Conservation (phyloP, 371 early-diverging fungal species). For the Mortierella sp. region DNA sequence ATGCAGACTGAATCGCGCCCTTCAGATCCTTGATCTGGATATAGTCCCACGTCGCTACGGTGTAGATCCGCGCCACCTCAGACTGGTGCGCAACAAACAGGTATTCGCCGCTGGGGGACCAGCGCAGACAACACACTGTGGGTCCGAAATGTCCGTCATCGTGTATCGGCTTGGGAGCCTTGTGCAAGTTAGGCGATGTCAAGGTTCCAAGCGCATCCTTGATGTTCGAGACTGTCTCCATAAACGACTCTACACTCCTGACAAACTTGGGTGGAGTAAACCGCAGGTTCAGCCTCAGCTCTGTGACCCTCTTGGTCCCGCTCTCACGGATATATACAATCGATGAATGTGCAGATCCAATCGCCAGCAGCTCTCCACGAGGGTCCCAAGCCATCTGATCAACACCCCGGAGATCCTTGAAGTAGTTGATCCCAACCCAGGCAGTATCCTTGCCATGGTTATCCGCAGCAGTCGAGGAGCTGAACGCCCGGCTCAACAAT, state of each 20-base stretch:
- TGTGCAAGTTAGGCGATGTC: background rate
- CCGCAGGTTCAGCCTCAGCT: slow-evolving; percentile 25
- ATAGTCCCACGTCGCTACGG: slow-evolving; percentile 41
- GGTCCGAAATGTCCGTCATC: slow-evolving; percentile 29
- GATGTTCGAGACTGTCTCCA: slow-evolving; percentile 39
- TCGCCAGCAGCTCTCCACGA: slow-evolving; percentile 47
- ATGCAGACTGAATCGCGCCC: slow-evolving; percentile 43
- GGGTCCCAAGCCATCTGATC: slow-evolving; percentile 50
- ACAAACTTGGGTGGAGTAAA: slow-evolving; percentile 27
- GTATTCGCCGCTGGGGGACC: slow-evolving; percentile 49
- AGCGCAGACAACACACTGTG: slow-evolving; percentile 32
- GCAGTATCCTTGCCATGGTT: slow-evolving; percentile 46
- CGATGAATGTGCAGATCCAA: slow-evolving; percentile 37
- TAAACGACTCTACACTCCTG: slow-evolving; percentile 25
- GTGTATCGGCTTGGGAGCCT: slow-evolving; percentile 17
- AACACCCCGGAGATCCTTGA: slow-evolving; percentile 22
- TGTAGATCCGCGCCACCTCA: slow-evolving; percentile 36
- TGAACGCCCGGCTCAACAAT: slow-evolving; percentile 26
- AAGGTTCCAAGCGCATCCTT: slow-evolving; percentile 16
- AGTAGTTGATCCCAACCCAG: slow-evolving; percentile 28
- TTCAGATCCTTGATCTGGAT: slow-evolving; percentile 38
- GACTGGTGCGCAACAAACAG: slow-evolving; percentile 40
- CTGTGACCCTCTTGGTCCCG: slow-evolving; percentile 30
- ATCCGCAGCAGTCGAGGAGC: background rate
- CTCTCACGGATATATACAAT: slow-evolving; percentile 43